Base-by-base conservation (phyloP, 176 grass and related monocot species). In the Musa beccarii region DNA sequence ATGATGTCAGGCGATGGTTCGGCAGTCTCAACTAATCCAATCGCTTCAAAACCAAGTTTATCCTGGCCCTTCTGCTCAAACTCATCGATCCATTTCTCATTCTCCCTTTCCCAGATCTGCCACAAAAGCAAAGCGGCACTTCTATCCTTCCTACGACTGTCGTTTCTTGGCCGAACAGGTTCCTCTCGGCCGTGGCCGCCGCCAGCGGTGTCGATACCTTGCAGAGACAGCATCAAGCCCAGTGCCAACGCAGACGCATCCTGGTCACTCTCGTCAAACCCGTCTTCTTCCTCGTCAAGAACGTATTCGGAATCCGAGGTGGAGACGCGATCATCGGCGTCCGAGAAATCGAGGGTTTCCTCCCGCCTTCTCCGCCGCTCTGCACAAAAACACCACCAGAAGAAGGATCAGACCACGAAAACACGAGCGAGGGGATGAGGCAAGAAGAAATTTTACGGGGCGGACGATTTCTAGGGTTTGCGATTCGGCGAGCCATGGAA, bases 91-190 rank as follows among this genome's bases (percentile, higher is more conserved):
- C 94, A 98, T 56, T 53, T 81, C 0, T 69, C 68, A 53, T 97
- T 93, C 20, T 87, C 85, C 4, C 51, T 34, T 50, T 84, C 80
- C 94, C 94, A 97, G 25, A 14, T 74, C 73, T 91, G 23, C 94
- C 94, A 98, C 34, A 6, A 43, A 1, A 80, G 29, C 80, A 98
- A 76, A 22, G 43, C 65, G 73, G 76, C 50, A 12, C 0, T 13
- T 23, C 51, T 26, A 20, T 76, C 57, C 0, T 53, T 24, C 23
- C 66, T 77, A 20, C 49, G 21, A 17, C 10, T 8, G 43, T 2
- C 15, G 10, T n/a, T 25, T 13, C 2, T 52, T 3, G 10, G 19
- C 61, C 10, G 10, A 26, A 1, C 7, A 10, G 29, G 17, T 53
- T 22, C 59, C 2, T 20, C 28, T 49, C 28, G 2, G 13, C 12